Percentiles rank a stretch among this genome's conserved stretches.
Evolutionary conservation across 352 stramenopile species (phyloP).

Genomic region (Pythium volutum): DNA sequence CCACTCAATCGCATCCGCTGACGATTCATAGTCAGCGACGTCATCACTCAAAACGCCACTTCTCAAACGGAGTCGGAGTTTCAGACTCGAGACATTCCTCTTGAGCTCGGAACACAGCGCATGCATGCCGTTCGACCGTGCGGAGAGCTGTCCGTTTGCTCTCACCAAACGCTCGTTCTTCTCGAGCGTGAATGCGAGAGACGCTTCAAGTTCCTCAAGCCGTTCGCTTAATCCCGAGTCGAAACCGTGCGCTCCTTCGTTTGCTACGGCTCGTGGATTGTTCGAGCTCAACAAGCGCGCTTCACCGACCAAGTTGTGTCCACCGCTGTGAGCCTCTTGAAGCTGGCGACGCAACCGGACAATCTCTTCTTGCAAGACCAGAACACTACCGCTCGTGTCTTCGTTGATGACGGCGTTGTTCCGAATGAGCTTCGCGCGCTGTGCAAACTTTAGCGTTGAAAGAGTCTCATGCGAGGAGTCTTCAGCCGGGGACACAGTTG

Average conservation of each 20-base stretch:
- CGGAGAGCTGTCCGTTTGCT: constrained; percentile 49
- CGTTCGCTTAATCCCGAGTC: constrained; percentile 26
- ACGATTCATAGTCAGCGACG: constrained; percentile 51
- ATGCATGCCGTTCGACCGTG: constrained; percentile 53
- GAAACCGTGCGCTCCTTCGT: neutral
- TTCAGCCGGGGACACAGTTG: constrained; percentile 76
- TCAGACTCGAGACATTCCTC: constrained; percentile 48
- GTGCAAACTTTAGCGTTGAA: constrained; percentile 83
- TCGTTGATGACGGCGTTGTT: constrained; percentile 86
- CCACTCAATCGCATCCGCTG: constrained; percentile 77
- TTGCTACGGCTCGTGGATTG: neutral
- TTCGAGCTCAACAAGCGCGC: neutral
- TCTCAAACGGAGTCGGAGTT: constrained; percentile 52
- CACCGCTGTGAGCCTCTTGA: constrained; percentile 42
- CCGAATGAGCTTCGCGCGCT: constrained; percentile 81
- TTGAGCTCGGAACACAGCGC: constrained; percentile 58
- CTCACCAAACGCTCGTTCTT: constrained; percentile 54
- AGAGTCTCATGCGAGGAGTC: constrained; percentile 85
- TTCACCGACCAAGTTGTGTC: neutral
- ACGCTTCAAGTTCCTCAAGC: constrained; percentile 62
- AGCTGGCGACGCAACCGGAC: constrained; percentile 52
- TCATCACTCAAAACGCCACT: constrained; percentile 19
- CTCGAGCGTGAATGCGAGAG: constrained; percentile 55
- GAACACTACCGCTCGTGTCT: constrained; percentile 59
- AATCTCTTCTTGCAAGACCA: constrained; percentile 75